Evolutionary conservation across 441 rosid species (phyloP), one percentile per base, ranked within the genome.

Genomic region (Bruguiera hainesii): DNA sequence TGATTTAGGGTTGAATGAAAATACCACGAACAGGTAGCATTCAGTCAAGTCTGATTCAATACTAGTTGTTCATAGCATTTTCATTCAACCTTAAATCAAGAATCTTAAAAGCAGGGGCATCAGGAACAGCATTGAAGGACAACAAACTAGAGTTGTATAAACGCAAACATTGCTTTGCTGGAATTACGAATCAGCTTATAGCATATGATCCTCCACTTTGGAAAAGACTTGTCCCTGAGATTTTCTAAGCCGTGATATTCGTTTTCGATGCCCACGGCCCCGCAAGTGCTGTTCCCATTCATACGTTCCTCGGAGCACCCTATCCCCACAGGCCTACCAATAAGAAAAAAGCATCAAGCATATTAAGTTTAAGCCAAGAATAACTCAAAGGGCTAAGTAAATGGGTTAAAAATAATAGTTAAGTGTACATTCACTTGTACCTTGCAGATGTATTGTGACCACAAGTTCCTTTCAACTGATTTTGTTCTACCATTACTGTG

Each of bases 211-310:
- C 57, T 73, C 79, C 26, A 37, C 65, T 26, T 30, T 60, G 55
- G 64, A 46, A 1, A 25, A 62, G 49, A 23, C 59, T 37, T 71
- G 81, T 39, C 35, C 26, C 60, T 42, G 66, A 70, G 81, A 52
- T 73, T 84, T 89, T 74, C 77, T 80, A 23, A 82, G 75, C 56
- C 78, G 66, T 7, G 80, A 80, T 65, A 73, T 58, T 70, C 95
- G 85, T 79, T 89, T 93, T 49, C 93, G 84, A 81, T 93, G 98
- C 30, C 87, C 68, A 18, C 91, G 90, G 28, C 97, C 96, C 71
- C 81, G 84, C 71, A 58, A 76, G 75, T 93, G 97, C 67, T 91
- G 91, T 70, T 91, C 98, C 98, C 98, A 93, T 61, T 93, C 96
- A 26, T 89, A 87, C 33, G 80, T 87, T 74, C 97, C 98, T 82